Evolutionary conservation across 192 early-diverging fungal species (phyloP).

Genomic region (Backusella mclennaniae): DNA sequence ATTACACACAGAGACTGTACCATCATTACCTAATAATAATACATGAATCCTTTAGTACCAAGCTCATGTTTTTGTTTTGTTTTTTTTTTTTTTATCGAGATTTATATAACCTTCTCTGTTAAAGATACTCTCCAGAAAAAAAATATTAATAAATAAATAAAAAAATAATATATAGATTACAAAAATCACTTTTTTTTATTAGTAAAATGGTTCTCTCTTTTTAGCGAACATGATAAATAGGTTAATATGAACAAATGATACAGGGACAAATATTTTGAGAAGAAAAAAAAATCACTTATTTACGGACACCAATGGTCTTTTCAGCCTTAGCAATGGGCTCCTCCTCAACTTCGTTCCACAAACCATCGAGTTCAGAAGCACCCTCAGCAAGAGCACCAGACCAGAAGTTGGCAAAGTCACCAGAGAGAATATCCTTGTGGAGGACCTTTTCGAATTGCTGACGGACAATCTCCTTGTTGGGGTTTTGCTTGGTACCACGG

Average conservation of each 20-base stretch:
- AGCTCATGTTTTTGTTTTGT: no score
- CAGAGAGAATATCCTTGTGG: conserved; percentile 23
- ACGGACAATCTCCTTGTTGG: not conserved
- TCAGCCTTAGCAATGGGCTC: conserved; percentile 15
- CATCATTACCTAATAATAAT: not conserved
- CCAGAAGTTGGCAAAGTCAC: conserved; percentile 18
- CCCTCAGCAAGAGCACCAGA: conserved; percentile 16
- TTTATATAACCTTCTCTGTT: not conserved
- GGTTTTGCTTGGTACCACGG: conserved; percentile 19
- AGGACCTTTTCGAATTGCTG: conserved; percentile 18
- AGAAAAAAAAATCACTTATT: not conserved
- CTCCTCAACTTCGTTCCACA: conserved; percentile 15
- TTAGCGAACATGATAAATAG: not conserved
- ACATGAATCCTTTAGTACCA: not conserved
- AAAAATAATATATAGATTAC: not conserved
- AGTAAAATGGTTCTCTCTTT: not conserved
- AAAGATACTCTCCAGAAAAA: not conserved
- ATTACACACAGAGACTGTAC: not conserved
- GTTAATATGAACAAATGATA: not conserved
- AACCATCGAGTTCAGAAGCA: conserved; percentile 11
- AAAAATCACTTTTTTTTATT: not conserved
- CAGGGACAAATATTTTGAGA: not conserved
- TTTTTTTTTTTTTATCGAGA: not conserved
- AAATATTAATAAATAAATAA: not conserved
- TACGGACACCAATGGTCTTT: conserved; percentile 11